phyloP scores from a whole-genome alignment of 495 filamentous ascomycete species.

The Penicillium alfredii region DNA sequence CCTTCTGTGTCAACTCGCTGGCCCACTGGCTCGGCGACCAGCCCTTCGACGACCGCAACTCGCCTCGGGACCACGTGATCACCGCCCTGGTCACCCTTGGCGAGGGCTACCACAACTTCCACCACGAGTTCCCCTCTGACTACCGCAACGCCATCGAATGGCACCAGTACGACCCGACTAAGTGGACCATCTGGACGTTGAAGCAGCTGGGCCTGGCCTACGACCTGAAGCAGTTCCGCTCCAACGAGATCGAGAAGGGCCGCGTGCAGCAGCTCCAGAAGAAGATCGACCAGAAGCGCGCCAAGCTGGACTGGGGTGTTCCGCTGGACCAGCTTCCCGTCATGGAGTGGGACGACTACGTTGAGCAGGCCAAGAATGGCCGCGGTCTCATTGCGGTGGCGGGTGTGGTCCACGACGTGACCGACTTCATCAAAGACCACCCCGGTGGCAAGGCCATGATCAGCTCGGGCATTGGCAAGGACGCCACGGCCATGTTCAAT shows the following conservation, averaged over 20 bases:
- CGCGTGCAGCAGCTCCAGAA: slow-evolving; percentile 96
- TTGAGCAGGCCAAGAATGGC: slow-evolving; percentile 80
- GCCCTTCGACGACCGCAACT: slow-evolving; percentile 98
- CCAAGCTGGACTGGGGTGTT: slow-evolving; percentile 89
- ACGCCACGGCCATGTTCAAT: slow-evolving; percentile 98
- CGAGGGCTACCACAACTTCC: slow-evolving; percentile 99
- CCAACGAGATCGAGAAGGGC: slow-evolving; percentile 99
- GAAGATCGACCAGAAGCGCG: slow-evolving; percentile 96
- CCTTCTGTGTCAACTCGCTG: slow-evolving; percentile 98
- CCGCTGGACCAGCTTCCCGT: slow-evolving; percentile 92
- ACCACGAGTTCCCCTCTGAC: slow-evolving; percentile 98
- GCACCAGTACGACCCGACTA: slow-evolving; percentile 98
- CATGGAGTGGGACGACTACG: slow-evolving; percentile 93
- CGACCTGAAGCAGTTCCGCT: slow-evolving; percentile 93
- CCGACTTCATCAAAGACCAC: slow-evolving; percentile 93
- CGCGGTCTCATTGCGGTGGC: slow-evolving; percentile 83
- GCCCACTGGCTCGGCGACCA: slow-evolving; percentile 99
- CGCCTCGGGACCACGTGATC: slow-evolving; percentile 91
- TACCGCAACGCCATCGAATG: slow-evolving; percentile 98
- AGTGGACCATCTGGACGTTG: slow-evolving; percentile 93
- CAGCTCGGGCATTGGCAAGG: slow-evolving; percentile 87
- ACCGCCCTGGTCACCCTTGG: slow-evolving; percentile 94
- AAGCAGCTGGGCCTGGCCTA: slow-evolving; percentile 93
- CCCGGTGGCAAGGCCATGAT: slow-evolving; percentile 97
- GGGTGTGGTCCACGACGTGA: slow-evolving; percentile 93